These are phyloP conservation scores for Acanthamoeba triangularis DNA, from an alignment of 208 protist species.

Conservation along the genomic window DNA sequence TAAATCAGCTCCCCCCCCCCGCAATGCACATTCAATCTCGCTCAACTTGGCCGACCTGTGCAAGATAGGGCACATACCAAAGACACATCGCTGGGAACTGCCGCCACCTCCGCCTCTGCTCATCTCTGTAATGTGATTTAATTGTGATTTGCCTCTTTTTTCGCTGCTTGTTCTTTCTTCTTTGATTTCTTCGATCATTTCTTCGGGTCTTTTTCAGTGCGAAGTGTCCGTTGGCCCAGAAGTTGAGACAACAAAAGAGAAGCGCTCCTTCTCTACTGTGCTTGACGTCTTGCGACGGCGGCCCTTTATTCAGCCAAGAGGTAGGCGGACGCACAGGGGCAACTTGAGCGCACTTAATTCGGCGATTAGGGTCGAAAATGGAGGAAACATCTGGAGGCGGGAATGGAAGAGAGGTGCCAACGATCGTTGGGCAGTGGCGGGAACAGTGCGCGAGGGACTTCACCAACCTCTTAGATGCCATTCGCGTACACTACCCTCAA, in stretches of 20 bases:
- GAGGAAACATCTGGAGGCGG: background rate
- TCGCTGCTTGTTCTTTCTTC: background rate
- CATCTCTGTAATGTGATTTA: background rate
- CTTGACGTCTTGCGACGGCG: too few relatives aligned
- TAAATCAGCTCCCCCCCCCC: background rate
- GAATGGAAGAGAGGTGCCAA: background rate
- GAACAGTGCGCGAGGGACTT: background rate
- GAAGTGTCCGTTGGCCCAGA: background rate
- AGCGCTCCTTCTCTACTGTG: too few relatives aligned
- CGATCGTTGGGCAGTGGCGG: background rate
- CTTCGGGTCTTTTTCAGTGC: background rate
- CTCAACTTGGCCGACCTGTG: background rate
- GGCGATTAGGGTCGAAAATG: background rate
- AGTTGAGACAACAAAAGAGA: background rate
- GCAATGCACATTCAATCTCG: background rate
- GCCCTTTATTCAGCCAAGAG: too few relatives aligned
- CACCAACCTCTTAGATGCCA: conserved; percentile 12
- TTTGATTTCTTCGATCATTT: background rate
- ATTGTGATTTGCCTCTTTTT: background rate
- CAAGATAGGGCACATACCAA: background rate
- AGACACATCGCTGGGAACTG: conserved; percentile 17
- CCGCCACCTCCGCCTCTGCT: conserved; percentile 9
- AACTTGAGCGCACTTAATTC: too few relatives aligned
- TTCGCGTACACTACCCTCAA: background rate
- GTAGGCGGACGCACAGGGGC: too few relatives aligned